phyloP scores from a whole-genome alignment of 2,329 filamentous ascomycete species.

The Rachicladosporium sp. region DNA sequence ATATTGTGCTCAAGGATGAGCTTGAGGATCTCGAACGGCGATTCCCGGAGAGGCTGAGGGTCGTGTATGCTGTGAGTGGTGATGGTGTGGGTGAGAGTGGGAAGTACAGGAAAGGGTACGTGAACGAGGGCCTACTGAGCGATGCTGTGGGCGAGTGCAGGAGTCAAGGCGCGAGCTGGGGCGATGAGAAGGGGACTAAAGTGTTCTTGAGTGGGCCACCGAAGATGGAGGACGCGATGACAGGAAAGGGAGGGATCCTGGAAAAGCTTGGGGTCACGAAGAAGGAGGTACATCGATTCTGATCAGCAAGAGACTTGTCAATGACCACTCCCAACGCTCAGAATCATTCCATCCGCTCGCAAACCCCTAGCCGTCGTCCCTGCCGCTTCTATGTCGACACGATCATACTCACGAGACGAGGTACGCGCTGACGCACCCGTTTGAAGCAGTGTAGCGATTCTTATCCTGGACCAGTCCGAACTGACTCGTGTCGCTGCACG shows the following conservation, averaged over 20 bases:
- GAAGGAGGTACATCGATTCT: constrained; percentile 49
- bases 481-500: neutral
- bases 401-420: too few species aligned
- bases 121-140: constrained; percentile 45
- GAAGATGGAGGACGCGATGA: constrained; percentile 48
- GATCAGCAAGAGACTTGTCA: constrained; percentile 1
- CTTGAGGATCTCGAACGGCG: constrained; percentile 39
- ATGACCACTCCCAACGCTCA: too few species aligned
- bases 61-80: constrained; percentile 45
- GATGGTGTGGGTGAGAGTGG: constrained; percentile 28
- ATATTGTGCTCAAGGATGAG: constrained; percentile 47
- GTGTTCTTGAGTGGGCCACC: constrained; percentile 61
- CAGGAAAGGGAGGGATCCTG: constrained; percentile 43
- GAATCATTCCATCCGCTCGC: too few species aligned
- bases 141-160: constrained; percentile 32
- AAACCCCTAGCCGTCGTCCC: too few species aligned
- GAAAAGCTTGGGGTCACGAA: constrained; percentile 45
- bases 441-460: neutral
- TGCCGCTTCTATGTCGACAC: too few species aligned
- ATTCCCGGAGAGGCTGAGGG: constrained; percentile 44
- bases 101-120: constrained; percentile 40
- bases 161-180: constrained; percentile 11
- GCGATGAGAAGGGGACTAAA: constrained; percentile 35
- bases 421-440: neutral
- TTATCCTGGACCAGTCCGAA: neutral